Evolutionary conservation across 371 early-diverging fungal genomes (phyloP).

Genomic region (Gilbertella persicaria): DNA sequence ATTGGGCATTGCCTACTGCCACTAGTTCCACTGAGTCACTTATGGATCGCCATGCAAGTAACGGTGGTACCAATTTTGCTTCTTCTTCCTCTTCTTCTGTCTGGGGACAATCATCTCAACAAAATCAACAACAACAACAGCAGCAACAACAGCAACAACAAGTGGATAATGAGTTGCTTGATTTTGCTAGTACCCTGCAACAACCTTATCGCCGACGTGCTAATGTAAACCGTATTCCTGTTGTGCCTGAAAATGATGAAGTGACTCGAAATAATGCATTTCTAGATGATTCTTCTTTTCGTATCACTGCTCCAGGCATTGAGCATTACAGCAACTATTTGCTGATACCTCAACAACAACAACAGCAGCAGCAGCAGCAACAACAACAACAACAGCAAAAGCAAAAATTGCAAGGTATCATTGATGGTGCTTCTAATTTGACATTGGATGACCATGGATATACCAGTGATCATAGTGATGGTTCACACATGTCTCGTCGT

Average conservation of each 20-base stretch:
- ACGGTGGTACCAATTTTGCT: too few relatives aligned
- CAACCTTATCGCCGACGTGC: slow-evolving; percentile 40
- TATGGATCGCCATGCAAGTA: slow-evolving; percentile 27
- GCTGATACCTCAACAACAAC: slow-evolving; percentile 5
- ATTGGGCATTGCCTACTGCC: slow-evolving; percentile 55
- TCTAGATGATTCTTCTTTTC: slow-evolving; percentile 9
- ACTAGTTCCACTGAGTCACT: slow-evolving; percentile 13
- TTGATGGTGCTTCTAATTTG: slow-evolving; percentile 21
- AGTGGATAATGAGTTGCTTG: slow-evolving; percentile 24
- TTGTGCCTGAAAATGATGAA: slow-evolving; percentile 56
- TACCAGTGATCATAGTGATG: slow-evolving; percentile 59
- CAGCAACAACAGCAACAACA: slow-evolving; percentile 1
- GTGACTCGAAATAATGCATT: slow-evolving; percentile 21
- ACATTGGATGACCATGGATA: slow-evolving; percentile 45
- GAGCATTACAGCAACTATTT: slow-evolving; percentile 19
- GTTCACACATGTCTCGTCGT: slow-evolving; percentile 30
- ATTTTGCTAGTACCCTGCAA: slow-evolving; percentile 31
- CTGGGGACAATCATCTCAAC: slow-evolving; percentile 34
- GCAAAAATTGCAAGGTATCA: slow-evolving; percentile 6
- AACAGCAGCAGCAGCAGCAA: too few relatives aligned
- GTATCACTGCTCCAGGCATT: slow-evolving; percentile 13
- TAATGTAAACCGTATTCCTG: slow-evolving; percentile 51
- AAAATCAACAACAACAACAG: slow-evolving; percentile 4
- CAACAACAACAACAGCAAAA: slow-evolving; percentile 4
- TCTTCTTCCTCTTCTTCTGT: slow-evolving; percentile 46